Conservation (phyloP, 176 grass and related monocot genomes). For the Paspalum notatum region DNA sequence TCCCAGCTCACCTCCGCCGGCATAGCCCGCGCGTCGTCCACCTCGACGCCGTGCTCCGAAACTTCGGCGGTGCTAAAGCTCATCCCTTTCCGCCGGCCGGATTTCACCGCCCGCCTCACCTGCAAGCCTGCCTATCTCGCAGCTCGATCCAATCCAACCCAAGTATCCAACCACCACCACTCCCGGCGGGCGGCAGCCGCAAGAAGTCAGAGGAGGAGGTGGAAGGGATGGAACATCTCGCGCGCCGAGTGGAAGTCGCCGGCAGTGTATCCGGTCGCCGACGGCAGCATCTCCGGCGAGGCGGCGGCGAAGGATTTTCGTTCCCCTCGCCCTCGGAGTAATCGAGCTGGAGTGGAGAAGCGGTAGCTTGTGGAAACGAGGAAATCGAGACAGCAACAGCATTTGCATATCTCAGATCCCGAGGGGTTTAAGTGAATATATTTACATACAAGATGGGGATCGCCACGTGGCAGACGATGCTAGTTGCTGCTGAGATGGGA, state of each 20-base stretch:
- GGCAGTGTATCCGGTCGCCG: not conserved
- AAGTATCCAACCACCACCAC: not conserved
- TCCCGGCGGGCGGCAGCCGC: not conserved
- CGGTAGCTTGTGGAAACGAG: not conserved
- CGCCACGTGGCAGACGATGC: slow-evolving; percentile 6
- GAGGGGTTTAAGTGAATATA: not conserved
- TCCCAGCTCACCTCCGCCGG: slow-evolving; percentile 98
- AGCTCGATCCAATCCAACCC: slow-evolving; percentile 3
- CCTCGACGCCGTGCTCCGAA: slow-evolving; percentile 48
- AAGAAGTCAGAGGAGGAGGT: slow-evolving; percentile 13
- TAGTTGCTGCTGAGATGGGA: not conserved
- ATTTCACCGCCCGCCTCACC: not conserved
- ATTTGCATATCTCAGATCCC: not conserved
- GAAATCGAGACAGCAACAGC: not conserved
- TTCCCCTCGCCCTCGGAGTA: not conserved
- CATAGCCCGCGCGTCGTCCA: slow-evolving; percentile 22
- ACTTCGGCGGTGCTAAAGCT: slow-evolving; percentile 52
- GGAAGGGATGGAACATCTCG: slow-evolving; percentile 43
- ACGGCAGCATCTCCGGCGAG: slow-evolving; percentile 40
- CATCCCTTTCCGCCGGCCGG: slow-evolving; percentile 42
- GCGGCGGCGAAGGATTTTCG: slow-evolving; percentile 13
- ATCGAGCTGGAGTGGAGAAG: not conserved
- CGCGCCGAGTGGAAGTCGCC: slow-evolving; percentile 33
- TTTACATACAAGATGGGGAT: not conserved
- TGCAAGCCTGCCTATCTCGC: not conserved